Percentiles rank a stretch among this genome's conserved stretches.
These are phyloP conservation scores for Harringtonia lauricola DNA, from an alignment of 2,329 filamentous ascomycete species.

Conservation along the genomic window DNA sequence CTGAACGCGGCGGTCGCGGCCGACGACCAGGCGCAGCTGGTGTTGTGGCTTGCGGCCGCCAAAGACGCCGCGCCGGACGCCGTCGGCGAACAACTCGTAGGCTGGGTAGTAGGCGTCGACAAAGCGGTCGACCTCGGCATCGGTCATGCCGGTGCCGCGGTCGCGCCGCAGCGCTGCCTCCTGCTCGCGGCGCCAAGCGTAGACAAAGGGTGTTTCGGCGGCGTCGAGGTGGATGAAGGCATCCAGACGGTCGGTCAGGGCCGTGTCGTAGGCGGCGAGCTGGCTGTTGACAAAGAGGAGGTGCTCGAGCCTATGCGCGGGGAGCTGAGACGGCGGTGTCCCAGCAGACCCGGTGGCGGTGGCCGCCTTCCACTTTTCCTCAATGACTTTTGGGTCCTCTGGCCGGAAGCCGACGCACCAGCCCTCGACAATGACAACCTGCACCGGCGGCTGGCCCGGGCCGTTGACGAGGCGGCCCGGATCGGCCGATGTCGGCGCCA, in stretches of 20 bases:
- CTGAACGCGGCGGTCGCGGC: conserved; percentile 47
- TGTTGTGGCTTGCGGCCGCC: conserved; percentile 30
- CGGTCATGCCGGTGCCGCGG: conserved; percentile 69
- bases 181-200: conserved; percentile 74
- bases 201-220: conserved; percentile 63
- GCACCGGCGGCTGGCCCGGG: conserved; percentile 33
- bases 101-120: conserved; percentile 59
- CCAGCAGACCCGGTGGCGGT: conserved; percentile 17
- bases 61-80: conserved; percentile 46
- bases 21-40: conserved; percentile 53
- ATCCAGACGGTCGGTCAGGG: conserved; percentile 36
- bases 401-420: conserved; percentile 83
- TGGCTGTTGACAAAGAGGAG: conserved; percentile 38
- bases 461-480: conserved; percentile 49
- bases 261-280: conserved; percentile 32
- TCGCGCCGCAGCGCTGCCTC: conserved; percentile 57
- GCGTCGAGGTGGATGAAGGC: conserved; percentile 56
- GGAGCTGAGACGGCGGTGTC: conserved; percentile 30
- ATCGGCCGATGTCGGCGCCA: conserved; percentile 38
- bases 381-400: conserved; percentile 37
- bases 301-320: conserved; percentile 35
- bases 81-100: conserved; percentile 58
- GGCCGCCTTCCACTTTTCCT: conserved; percentile 33
- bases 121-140: conserved; percentile 67
- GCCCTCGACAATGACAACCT: conserved; percentile 73